Evolutionary conservation across 2,329 filamentous ascomycete genomes (phyloP), one percentile per base, ranked within the genome.

Genomic region (Alternaria rosae): DNA sequence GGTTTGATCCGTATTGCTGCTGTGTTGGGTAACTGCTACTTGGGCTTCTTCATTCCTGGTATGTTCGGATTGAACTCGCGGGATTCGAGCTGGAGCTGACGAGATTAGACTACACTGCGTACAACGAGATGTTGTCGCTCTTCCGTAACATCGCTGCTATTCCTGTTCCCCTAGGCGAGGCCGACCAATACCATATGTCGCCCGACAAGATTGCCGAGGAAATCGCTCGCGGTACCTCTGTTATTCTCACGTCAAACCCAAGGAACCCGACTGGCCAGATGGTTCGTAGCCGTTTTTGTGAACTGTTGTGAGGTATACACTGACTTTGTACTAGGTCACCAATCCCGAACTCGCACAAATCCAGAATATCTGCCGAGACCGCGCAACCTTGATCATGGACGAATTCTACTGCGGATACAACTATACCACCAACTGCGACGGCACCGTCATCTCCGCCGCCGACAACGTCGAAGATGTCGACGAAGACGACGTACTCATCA

Each of bases 121-220:
- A 98, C 85, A 97, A 96, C 76, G 94, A 97, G 84, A 97, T 98
- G 94, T 82, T 97, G 82, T 93, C 90, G 60, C 84, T 97, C 61
- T 97, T 98, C 86, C 93, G 92, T 82, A 97, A 97, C 80, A 79
- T 78, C 44, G 76, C 77, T 17, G 72, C 79, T n/a, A 80, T 81
- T 38, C 79, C 79, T 15, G 78, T 81, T 59, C 94, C 94, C 11
- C 85, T 98, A 12, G 89, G 90, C 32, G 90, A 93, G 73, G 88
- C 91, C 62, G 94, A 98, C 77, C 91, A 91, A 68, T 98, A 97
- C 81, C 92, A 96, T 76, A 96, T 98, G 77, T 91, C 97, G 76
- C 91, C 93, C 3, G 90, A 97, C 79, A 96, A 95, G 83, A 95
- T 98, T 73, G 91, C 91, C 15, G 92, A 97, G 72, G 93, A 97